A percentile compares a stretch with the other conserved stretches of the same genome.
Evolutionary conservation across 2,329 filamentous ascomycete species (phyloP).

Genomic region (Fusarium brevicatenulatum): DNA sequence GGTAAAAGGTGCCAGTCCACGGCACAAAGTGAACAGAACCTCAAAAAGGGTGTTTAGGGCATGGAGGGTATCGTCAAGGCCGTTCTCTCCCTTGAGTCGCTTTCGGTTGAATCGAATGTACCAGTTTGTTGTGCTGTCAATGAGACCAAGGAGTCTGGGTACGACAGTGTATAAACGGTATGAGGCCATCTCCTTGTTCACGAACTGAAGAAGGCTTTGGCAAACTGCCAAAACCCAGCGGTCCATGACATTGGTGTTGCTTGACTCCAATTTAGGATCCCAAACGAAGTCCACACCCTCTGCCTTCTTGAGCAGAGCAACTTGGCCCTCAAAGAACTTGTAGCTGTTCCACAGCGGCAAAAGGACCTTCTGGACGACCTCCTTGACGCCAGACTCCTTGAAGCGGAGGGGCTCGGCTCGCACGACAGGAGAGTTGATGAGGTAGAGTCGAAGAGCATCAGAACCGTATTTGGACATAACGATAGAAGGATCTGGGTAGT

Average conservation of each 20-base stretch:
- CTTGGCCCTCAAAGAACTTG: constrained; percentile 94
- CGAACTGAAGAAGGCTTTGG: constrained; percentile 89
- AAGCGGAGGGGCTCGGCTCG: constrained; percentile 90
- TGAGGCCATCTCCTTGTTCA: constrained; percentile 88
- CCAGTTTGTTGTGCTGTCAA: constrained; percentile 98
- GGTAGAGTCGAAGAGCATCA: constrained; percentile 91
- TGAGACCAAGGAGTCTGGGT: constrained; percentile 81
- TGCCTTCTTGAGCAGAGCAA: constrained; percentile 85
- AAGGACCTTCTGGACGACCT: constrained; percentile 91
- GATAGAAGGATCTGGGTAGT: constrained; percentile 87
- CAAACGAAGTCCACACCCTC: constrained; percentile 81
- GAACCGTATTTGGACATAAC: constrained; percentile 91
- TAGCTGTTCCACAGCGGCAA: constrained; percentile 96
- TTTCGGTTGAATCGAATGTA: constrained; percentile 96
- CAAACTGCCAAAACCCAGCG: constrained; percentile 93
- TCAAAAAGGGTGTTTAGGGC: constrained; percentile 95
- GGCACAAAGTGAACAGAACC: constrained; percentile 87
- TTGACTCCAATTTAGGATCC: constrained; percentile 77
- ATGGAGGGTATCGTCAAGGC: constrained; percentile 85
- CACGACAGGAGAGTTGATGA: constrained; percentile 97
- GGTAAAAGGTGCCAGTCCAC: constrained; percentile 91
- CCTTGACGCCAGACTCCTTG: constrained; percentile 91
- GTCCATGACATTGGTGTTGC: constrained; percentile 93
- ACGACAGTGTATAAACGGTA: constrained; percentile 93
- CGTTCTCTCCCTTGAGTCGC: constrained; percentile 89